A percentile compares a stretch with the other conserved stretches of the same genome.
Conservation (phyloP, 2,329 filamentous ascomycete genomes). For the Aspergillus eucalypticola region DNA sequence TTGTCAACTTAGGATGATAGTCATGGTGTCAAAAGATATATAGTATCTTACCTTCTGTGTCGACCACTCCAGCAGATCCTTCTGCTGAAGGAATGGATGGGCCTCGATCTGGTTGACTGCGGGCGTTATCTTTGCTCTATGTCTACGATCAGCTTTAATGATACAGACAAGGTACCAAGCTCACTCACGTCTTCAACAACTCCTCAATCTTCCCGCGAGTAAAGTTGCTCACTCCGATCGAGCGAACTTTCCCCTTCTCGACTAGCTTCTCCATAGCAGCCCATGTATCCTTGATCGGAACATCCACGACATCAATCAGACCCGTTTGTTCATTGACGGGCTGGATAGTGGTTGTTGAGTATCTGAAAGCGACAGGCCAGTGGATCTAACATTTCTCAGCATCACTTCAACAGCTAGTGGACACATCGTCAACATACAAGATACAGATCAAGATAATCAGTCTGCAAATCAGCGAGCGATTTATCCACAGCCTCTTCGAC, state of each 20-base stretch:
- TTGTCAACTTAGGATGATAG: conserved; percentile 23
- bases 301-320: background rate
- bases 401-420: background rate
- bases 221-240: conserved; percentile 74
- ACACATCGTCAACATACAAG: conserved; percentile 23
- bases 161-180: no score
- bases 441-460: conserved; percentile 69
- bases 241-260: conserved; percentile 58
- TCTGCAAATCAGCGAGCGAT: conserved; percentile 60
- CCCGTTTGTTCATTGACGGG: conserved; percentile 21
- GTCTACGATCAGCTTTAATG: background rate
- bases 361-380: conserved; percentile 37
- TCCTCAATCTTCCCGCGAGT: conserved; percentile 43
- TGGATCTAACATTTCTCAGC: conserved; percentile 34
- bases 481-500: conserved; percentile 51
- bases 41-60: conserved; percentile 18
- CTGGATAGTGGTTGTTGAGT: conserved; percentile 19
- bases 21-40: conserved; percentile 2
- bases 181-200: conserved; percentile 32
- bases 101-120: conserved; percentile 35
- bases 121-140: conserved; percentile 26
- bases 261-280: conserved; percentile 58
- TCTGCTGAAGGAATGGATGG: conserved; percentile 35
- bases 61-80: conserved; percentile 24
- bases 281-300: background rate